Evolutionary conservation across 192 early-diverging fungal species (phyloP), one percentile per base, ranked within the genome.

Genomic region (Coemansia sp.): DNA sequence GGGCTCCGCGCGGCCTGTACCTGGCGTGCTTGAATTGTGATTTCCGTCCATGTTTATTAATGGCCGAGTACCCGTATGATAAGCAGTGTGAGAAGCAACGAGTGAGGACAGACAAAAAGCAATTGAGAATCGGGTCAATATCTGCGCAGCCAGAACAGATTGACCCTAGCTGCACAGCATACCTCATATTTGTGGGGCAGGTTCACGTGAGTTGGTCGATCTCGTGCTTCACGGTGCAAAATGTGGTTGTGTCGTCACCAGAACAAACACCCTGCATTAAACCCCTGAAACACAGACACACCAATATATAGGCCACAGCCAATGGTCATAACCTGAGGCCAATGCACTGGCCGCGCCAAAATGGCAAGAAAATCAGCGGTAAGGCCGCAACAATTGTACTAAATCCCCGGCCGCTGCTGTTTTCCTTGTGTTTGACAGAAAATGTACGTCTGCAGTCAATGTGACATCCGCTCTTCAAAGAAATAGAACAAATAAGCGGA

Each of bases 151-250:
- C 14, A 38, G 40, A 38, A 17, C 12, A 60, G 10, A 25, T 25
- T 25, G 21, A 52, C 50, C 25, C 50, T 11, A 60, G 58, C 36
- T 57, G 47, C 46, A 34, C 58, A 40, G 42, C 42, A 17, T 15
- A n/a, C 4, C 42, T 46, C 14, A 46, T 17, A 17, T 61, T 68
- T 61, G 59, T 68, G 66, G 66, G 66, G 60, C 54, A 15, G 26
- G 3, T 10, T 23, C 66, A 68, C 66, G 66, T 68, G 66, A 63
- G 49, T 10, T 28, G 20, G 61, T 8, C 51, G 50, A 63, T 53
- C 50, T 48, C 36, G 44, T 61, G 59, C 31, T 34, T 34, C 31
- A 34, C 31, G 31, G 31, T 34, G 31, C 31, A 34, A 34, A 34
- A 8, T 8, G 31, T 34, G 31, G 31, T 34, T 49, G 15, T 61